A percentile compares a stretch with the other conserved stretches of the same genome.
phyloP scores from a whole-genome alignment of 108 stramenopile species.

The Conticribra weissflogii region DNA sequence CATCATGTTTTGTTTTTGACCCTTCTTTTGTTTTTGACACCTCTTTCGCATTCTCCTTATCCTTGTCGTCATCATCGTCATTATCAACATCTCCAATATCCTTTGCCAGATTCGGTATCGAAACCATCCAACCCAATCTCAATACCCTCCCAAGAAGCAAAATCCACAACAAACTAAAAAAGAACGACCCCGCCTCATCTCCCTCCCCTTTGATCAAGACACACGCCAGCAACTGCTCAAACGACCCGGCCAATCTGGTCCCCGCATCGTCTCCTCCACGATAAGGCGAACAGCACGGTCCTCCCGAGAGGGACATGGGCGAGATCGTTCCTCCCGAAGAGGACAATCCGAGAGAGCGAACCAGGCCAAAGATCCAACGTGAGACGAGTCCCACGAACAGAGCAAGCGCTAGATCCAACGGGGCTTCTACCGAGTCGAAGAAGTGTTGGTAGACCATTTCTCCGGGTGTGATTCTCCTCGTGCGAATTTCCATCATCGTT shows the following conservation, averaged over 20 bases:
- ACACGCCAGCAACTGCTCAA: constrained; percentile 43
- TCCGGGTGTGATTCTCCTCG: neutral
- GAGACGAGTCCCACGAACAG: neutral
- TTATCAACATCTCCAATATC: neutral
- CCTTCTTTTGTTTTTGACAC: no score
- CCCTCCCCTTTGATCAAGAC: constrained; percentile 44
- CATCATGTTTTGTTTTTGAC: constrained; percentile 2
- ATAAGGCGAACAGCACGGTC: constrained; percentile 41
- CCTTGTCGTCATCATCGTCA: constrained; percentile 1
- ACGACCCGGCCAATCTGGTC: constrained; percentile 18
- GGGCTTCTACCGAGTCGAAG: neutral
- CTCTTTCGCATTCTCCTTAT: neutral
- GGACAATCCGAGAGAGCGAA: neutral
- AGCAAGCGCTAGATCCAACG: neutral
- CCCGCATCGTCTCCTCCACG: constrained; percentile 23
- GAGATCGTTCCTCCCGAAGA: neutral
- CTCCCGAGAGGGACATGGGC: no score
- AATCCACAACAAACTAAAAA: constrained; percentile 15
- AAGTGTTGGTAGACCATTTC: neutral
- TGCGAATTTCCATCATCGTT: neutral
- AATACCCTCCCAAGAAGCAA: constrained; percentile 8
- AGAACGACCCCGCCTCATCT: constrained; percentile 29
- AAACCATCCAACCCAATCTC: constrained; percentile 23
- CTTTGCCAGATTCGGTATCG: constrained; percentile 5
- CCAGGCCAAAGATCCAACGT: neutral